These are phyloP conservation scores for Talaromyces adpressus DNA, from an alignment of 495 filamentous ascomycete genomes.

Conservation along the genomic window DNA sequence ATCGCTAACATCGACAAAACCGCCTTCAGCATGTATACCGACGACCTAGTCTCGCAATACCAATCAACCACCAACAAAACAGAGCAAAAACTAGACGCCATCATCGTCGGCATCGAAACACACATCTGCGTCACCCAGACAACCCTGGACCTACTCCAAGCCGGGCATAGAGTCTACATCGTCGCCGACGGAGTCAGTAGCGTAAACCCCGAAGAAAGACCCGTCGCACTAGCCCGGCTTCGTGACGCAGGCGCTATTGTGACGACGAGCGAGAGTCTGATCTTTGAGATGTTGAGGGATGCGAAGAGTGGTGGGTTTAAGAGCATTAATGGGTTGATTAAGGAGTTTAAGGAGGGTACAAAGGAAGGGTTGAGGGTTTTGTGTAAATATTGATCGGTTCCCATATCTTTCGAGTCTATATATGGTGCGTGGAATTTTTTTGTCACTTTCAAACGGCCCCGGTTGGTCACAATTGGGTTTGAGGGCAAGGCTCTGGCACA, in stretches of 20 bases:
- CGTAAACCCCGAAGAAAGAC: slow-evolving; percentile 74
- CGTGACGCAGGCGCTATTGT: slow-evolving; percentile 69
- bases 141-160: slow-evolving; percentile 65
- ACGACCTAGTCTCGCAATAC: slow-evolving; percentile 27
- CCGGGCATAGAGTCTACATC: slow-evolving; percentile 77
- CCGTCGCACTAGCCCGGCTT: slow-evolving; percentile 69
- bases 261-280: slow-evolving; percentile 82
- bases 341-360: slow-evolving; percentile 63
- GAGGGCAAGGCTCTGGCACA: neutral
- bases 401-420: neutral
- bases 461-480: neutral
- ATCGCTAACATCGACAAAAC: slow-evolving; percentile 72
- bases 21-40: slow-evolving; percentile 74
- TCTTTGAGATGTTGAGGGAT: slow-evolving; percentile 93
- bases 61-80: neutral
- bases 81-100: slow-evolving; percentile 22
- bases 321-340: slow-evolving; percentile 66
- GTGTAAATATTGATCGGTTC: slow-evolving; percentile 33
- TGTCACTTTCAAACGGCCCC: neutral
- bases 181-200: slow-evolving; percentile 88
- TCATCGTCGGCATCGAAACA: slow-evolving; percentile 75
- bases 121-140: slow-evolving; percentile 97
- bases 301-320: slow-evolving; percentile 64
- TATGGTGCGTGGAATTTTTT: neutral
- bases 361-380: slow-evolving; percentile 57